Percentiles rank a stretch among this genome's conserved stretches.
Conservation (phyloP, 495 filamentous ascomycete species). For the Podospora pseudoanserina region DNA sequence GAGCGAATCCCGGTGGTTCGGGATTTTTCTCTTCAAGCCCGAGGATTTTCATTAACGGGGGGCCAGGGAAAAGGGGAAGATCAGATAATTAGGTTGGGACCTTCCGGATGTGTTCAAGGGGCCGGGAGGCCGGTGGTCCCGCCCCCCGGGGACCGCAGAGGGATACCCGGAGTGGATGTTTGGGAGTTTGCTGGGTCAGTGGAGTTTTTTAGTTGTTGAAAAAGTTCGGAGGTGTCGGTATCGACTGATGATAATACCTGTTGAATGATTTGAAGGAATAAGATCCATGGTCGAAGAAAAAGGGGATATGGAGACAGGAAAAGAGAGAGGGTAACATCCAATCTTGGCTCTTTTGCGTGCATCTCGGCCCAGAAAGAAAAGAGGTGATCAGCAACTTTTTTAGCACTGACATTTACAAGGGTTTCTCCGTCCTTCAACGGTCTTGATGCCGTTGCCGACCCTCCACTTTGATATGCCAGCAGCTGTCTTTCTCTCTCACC, state of each 20-base stretch:
- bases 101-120: not conserved
- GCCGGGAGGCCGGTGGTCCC: not conserved
- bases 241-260: not conserved
- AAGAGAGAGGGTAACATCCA: not conserved
- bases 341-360: not conserved
- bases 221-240: not conserved
- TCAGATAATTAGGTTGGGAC: not conserved
- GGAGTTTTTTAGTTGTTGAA: not conserved
- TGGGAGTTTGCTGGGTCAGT: not conserved
- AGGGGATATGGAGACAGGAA: not conserved
- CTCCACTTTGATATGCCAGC: not conserved
- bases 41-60: not conserved
- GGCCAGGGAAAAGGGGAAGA: not conserved
- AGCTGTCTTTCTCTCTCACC: not conserved
- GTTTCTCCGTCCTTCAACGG: not conserved
- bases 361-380: not conserved
- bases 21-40: not conserved
- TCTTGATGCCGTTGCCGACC: not conserved
- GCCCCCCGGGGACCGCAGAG: not conserved
- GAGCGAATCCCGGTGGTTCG: not conserved
- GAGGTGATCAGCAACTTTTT: not conserved
- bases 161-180: not conserved
- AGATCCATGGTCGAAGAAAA: not conserved
- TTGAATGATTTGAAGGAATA: not conserved
- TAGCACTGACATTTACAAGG: not conserved